These are phyloP conservation scores for Trichosporon coremiiforme DNA, from an alignment of 1,284 basidiomycete genomes.

Conservation along the genomic window DNA sequence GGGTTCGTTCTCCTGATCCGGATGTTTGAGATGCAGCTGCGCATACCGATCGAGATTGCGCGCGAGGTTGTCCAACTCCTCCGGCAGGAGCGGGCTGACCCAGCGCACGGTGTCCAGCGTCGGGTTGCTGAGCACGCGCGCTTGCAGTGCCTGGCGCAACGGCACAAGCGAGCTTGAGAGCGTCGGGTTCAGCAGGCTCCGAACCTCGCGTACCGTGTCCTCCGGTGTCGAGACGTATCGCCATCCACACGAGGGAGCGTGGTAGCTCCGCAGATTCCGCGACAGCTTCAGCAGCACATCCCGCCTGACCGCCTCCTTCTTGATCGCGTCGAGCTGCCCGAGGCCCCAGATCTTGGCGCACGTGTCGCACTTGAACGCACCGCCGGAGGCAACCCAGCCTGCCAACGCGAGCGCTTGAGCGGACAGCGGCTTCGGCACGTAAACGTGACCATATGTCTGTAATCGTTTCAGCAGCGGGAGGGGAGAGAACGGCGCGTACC, in stretches of 20 bases:
- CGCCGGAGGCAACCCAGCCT: slow-evolving; percentile 41
- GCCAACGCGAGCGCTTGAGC: slow-evolving; percentile 32
- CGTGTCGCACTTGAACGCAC: slow-evolving; percentile 36
- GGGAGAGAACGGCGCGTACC: slow-evolving; percentile 45
- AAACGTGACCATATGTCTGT: slow-evolving; percentile 37
- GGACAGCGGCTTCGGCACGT: slow-evolving; percentile 31
- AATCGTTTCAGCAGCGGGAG: slow-evolving; percentile 44
- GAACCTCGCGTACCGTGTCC: slow-evolving; percentile 6
- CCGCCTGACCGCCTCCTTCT: slow-evolving; percentile 3
- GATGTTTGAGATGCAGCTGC: background rate
- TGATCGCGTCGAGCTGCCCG: slow-evolving; percentile 22
- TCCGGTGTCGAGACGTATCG: slow-evolving; percentile 3
- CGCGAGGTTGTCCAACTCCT: slow-evolving; percentile 23
- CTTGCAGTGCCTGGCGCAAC: background rate
- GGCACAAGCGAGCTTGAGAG: slow-evolving; percentile 1
- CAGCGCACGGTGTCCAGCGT: slow-evolving; percentile 24
- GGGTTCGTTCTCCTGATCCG: background rate
- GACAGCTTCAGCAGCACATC: slow-evolving; percentile 14
- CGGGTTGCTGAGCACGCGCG: slow-evolving; percentile 29
- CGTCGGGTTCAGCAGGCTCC: background rate
- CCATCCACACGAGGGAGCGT: slow-evolving; percentile 4
- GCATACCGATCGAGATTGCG: slow-evolving; percentile 10
- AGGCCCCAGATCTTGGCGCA: slow-evolving; percentile 29
- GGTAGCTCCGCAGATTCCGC: slow-evolving; percentile 5
- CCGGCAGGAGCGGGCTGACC: slow-evolving; percentile 10